Evolutionary conservation across 2,329 filamentous ascomycete species (phyloP), one percentile per base, ranked within the genome.

Genomic region (Trichoderma atrobrunneum): DNA sequence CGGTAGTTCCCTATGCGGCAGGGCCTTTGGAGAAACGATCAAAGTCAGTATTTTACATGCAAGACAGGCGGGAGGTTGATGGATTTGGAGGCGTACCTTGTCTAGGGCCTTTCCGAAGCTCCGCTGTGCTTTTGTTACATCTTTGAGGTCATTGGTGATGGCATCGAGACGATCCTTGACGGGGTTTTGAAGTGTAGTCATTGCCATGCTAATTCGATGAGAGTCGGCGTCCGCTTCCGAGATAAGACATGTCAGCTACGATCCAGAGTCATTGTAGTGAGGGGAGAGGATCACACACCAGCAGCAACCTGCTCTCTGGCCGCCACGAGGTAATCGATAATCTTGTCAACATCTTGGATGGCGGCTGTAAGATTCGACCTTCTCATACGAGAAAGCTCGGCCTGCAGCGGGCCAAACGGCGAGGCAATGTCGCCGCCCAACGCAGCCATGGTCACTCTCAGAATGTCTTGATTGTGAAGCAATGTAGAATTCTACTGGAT

Each of bases 101-200:
- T 97, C 93, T 34, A 99, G 85, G 7, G 93, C 90, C 79, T 95
- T 97, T 76, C 91, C 91, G 81, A 97, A 97, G 75, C 91, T 92
- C 80, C 91, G 94, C 72, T 97, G 91, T 2, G 91, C 91, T 74
- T 91, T 92, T 76, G 97, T 92, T 3, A 96, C 91, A 70, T 93
- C 92, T 80, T 94, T 96, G 64, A 98, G 84, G 77, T 93, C 91
- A 68, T 92, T 90, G 76, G 92, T 95, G 51, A 97, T 90, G 43
- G 89, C 87, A 51, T 97, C 94, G 73, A 98, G 91, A 1, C 91
- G 90, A 66, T 91, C 86, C 78, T 95, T 96, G 71, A 97, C 86
- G 0, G 95, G 93, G 74, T 92, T 95, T 80, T 98, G 94, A 21
- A 98, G 88, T 79, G 92, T 95, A 34, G 93, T 92, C 77, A 98